Evolutionary conservation across 164 flowering plant species (phyloP).

Genomic region (Paratinospora sagittata): DNA sequence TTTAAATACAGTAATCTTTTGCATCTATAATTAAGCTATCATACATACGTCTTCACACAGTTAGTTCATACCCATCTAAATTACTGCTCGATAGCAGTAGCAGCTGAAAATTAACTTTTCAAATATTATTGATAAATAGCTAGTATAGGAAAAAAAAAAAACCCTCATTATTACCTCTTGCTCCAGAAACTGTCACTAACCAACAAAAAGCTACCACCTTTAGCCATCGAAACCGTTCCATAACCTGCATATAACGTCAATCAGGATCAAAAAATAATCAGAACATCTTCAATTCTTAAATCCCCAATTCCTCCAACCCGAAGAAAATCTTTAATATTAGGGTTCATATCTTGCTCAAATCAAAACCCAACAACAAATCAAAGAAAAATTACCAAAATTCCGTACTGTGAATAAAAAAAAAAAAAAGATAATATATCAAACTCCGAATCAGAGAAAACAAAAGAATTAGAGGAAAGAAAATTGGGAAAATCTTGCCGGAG

Average conservation of each 20-base stretch:
- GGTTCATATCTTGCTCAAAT: background rate
- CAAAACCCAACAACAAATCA: background rate
- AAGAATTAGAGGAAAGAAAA: background rate
- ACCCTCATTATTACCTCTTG: constrained; percentile 41
- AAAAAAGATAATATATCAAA: background rate
- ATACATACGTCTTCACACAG: background rate
- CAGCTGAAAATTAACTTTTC: background rate
- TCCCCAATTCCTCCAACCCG: background rate
- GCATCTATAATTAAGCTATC: background rate
- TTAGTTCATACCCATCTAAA: background rate
- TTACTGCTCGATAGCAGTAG: background rate
- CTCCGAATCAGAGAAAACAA: background rate
- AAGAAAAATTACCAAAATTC: background rate
- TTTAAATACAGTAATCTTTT: background rate
- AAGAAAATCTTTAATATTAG: background rate
- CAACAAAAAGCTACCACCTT: constrained; percentile 29
- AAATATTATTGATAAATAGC: background rate
- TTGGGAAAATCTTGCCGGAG: background rate
- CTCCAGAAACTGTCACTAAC: constrained; percentile 28
- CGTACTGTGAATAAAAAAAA: background rate
- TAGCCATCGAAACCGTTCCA: constrained; percentile 38
- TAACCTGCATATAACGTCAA: constrained; percentile 17
- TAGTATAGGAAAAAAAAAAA: background rate
- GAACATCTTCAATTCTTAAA: background rate
- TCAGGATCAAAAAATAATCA: background rate